Base-by-base conservation (phyloP, 805 yeast species). In the Wickerhamomyces hampshirensis region DNA sequence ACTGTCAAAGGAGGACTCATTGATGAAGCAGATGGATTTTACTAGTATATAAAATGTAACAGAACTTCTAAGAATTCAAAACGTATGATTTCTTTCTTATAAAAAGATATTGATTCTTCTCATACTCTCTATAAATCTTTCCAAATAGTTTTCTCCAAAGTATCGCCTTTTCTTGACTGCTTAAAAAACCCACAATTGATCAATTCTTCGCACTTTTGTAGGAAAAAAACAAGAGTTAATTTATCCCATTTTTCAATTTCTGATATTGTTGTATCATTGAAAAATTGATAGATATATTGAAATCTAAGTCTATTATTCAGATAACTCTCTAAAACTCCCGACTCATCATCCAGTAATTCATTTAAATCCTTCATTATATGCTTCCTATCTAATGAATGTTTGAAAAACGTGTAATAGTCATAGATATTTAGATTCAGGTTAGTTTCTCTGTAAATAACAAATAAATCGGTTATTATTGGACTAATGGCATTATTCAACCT, bases 371-470 rank as follows among this genome's bases (percentile, higher is more conserved):
- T 30, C 42, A 58, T 36, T 1, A 63, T 56, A 10, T 46, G 45
- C 6, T 55, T 46, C 30, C 48, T 48, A 4, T 64, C 59, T n/a
- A 79, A 46, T 0, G 76, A 61, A 39, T 68, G 73, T 50, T 67
- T 73, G 59, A 83, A 83, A 0, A 84, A 80, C 17, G 63, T 55
- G 50, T 68, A 84, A 46, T 77, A 78, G 47, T 84, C 94, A 58
- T 67, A 79, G 35, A 81, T 68, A 51, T 84, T 84, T 42, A 84
- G 69, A 21, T 69, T 62, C 3, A 78, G 66, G 17, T 84, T 83
- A 0, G 96, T 89, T 48, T 88, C 96, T 40, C 93, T 73, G 55
- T 80, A 82, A 12, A 85, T 65, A 32, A 75, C 71, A 59, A 75
- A 88, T 36, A 88, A 55, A 33, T 71, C 74, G 21, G 74, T 63